These are phyloP conservation scores for Microcyclospora tardicrescens DNA, from an alignment of 2,329 filamentous ascomycete genomes.

Conservation along the genomic window DNA sequence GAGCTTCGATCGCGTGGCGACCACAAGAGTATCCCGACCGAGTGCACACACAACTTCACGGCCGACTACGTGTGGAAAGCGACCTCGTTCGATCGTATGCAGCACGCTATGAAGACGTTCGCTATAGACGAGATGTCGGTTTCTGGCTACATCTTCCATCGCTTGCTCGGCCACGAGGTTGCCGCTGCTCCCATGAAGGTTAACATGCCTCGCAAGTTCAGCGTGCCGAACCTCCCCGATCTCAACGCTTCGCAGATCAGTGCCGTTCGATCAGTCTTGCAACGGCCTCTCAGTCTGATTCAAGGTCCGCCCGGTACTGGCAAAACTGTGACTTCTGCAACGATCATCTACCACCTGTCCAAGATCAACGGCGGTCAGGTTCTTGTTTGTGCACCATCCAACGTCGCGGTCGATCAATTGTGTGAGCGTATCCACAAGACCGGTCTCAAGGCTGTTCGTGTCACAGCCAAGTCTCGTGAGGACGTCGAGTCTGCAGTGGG, in stretches of 20 bases:
- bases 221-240: constrained; percentile 83
- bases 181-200: constrained; percentile 92
- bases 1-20: constrained; percentile 89
- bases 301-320: constrained; percentile 94
- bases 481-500: constrained; percentile 98
- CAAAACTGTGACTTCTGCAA: constrained; percentile 96
- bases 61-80: constrained; percentile 99
- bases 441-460: constrained; percentile 86
- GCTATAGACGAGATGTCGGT: constrained; percentile 97
- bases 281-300: constrained; percentile 87
- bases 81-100: constrained; percentile 98
- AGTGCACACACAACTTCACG: constrained; percentile 95
- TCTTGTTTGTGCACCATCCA: constrained; percentile 90
- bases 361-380: constrained; percentile 94
- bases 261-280: constrained; percentile 87
- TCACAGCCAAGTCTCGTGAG: constrained; percentile 97
- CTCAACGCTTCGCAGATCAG: constrained; percentile 92
- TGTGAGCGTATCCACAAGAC: constrained; percentile 94
- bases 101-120: constrained; percentile 98
- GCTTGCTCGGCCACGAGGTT: constrained; percentile 87
- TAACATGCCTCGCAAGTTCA: constrained; percentile 91
- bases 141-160: constrained; percentile 97
- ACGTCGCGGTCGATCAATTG: constrained; percentile 95
- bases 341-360: constrained; percentile 93
- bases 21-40: constrained; percentile 89